These are phyloP conservation scores for Leonotis leonurus DNA, from an alignment of 257 asterid species.

Conservation along the genomic window DNA sequence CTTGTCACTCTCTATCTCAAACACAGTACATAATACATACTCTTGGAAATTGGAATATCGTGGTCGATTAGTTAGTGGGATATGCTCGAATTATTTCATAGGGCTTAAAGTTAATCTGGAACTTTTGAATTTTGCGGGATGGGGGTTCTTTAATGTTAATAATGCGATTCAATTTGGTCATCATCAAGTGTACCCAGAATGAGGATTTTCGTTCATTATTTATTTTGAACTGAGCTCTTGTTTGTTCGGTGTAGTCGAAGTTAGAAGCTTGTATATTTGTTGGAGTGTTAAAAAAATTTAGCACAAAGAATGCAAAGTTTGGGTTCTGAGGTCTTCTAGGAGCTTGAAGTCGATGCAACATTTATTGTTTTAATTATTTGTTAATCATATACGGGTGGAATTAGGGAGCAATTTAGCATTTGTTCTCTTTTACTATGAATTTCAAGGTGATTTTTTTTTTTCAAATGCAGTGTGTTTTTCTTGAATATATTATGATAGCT, in stretches of 20 bases:
- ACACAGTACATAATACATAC: background rate
- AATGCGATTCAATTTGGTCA: no score
- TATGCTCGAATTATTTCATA: background rate
- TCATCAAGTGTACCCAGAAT: no score
- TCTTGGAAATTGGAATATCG: conserved; percentile 2
- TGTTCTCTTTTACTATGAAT: conserved; percentile 2
- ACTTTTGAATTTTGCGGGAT: background rate
- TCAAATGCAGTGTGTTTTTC: background rate
- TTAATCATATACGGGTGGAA: no score
- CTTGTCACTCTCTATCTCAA: conserved; percentile 8
- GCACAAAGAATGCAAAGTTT: background rate
- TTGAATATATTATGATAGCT: background rate
- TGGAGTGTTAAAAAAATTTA: conserved; percentile 5
- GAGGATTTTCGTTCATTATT: background rate
- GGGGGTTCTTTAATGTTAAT: background rate
- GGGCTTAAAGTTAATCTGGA: conserved; percentile 13
- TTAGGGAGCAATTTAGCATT: background rate
- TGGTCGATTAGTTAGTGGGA: conserved; percentile 5
- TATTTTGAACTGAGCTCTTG: conserved; percentile 9
- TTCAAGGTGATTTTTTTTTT: background rate
- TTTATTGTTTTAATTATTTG: no score
- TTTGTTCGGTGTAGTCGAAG: background rate
- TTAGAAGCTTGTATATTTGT: conserved; percentile 9
- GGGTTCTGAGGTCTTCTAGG: no score
- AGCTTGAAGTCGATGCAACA: no score